phyloP scores from a whole-genome alignment of 306 rosid genomes.

The Citrullus amarus region DNA sequence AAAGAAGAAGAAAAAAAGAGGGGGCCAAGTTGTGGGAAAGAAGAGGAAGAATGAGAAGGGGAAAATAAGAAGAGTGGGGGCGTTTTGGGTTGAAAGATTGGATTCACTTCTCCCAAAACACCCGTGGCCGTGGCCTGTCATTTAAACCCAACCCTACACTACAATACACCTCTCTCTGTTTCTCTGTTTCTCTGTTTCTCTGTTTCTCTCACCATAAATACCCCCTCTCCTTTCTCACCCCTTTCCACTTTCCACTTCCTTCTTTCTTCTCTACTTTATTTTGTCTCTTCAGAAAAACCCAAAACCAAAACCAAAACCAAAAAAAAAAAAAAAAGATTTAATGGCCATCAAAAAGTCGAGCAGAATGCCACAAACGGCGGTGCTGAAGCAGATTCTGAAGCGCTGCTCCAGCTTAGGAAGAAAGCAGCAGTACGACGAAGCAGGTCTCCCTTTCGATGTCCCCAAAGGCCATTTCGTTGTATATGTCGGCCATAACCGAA shows the following conservation, averaged over 20 bases:
- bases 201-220: conserved; percentile 37
- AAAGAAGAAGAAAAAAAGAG: background rate
- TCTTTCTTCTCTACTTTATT: background rate
- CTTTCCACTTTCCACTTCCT: background rate
- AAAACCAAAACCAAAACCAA: no score
- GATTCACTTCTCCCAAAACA: conserved; percentile 16
- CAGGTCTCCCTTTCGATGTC: conserved; percentile 53
- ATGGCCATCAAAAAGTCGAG: conserved; percentile 60
- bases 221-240: conserved; percentile 6
- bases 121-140: conserved; percentile 13
- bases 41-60: conserved; percentile 16
- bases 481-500: conserved; percentile 79
- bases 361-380: conserved; percentile 46
- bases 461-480: conserved; percentile 96
- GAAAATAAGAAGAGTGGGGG: conserved; percentile 14
- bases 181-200: background rate
- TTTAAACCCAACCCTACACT: no score
- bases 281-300: no score
- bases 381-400: conserved; percentile 70
- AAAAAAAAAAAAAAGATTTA: no score
- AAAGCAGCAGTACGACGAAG: conserved; percentile 40
- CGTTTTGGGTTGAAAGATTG: conserved; percentile 17
- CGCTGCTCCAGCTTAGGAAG: conserved; percentile 75
- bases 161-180: no score
- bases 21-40: conserved; percentile 50